Evolutionary conservation across 2,329 filamentous ascomycete genomes (phyloP), one percentile per base, ranked within the genome.

Genomic region (Hypocrella siamensis): DNA sequence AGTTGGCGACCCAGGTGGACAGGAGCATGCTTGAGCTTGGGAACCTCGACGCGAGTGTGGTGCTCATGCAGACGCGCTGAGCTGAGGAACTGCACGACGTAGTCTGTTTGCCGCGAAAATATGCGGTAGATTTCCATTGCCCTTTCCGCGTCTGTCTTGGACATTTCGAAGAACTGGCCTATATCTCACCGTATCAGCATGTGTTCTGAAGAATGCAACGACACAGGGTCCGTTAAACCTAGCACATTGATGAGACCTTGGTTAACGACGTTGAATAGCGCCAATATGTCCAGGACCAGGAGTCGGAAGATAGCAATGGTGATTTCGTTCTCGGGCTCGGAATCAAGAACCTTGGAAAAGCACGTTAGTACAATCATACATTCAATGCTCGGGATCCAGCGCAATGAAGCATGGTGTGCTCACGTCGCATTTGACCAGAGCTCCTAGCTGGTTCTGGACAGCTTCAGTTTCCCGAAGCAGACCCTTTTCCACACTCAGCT

Each of bases 161-260:
- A 94, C 79, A 98, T 88, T 59, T 98, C 90, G 46, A 98, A 98
- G 56, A 96, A 98, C 55, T 92, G 83, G 45, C 90, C 85, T 92
- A 19, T 17, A 50, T 46, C 36, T 32, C 33, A 48, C 38, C 34
- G 31, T 22, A 33, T 36, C 37, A 40, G 18, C 34, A 30, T 14
- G 15, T 16, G 22, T 27, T 28, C 17, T 26, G 21, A 24, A 35
- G 34, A 38, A 36, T 7, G 38, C 38, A 36, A 28, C 26, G 6
- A 5, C 14, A 9, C n/a, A 15, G 4, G 9, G 26, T 10, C 16
- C 27, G 32, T 48, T 73, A 41, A 63, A 92, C 88, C 84, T 35
- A 98, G 63, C 37, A 98, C 84, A 54, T 93, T 94, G 58, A 98
- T 98, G 49, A 93, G 82, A 30, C 83, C 90, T 57, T 94, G 85